These are phyloP conservation scores for Oropetium thomaeum DNA, from an alignment of 176 grass and related monocot genomes.

Conservation along the genomic window DNA sequence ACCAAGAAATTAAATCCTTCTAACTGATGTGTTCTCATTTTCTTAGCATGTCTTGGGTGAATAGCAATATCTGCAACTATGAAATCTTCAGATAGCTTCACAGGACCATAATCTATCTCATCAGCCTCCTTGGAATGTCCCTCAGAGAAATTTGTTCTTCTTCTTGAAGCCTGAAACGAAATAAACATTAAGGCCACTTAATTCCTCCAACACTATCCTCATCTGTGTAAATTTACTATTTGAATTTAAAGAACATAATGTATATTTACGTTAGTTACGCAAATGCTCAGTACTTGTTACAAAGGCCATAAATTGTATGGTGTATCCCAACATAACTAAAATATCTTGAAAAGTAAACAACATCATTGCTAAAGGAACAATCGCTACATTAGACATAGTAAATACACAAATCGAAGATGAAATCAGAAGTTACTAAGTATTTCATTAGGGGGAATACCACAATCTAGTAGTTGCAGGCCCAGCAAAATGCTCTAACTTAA, in stretches of 20 bases:
- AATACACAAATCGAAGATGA: background rate
- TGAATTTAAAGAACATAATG: constrained; percentile 17
- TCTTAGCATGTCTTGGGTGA: constrained; percentile 81
- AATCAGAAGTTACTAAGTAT: background rate
- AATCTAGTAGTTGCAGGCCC: background rate
- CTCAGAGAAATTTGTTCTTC: constrained; percentile 44
- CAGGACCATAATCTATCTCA: constrained; percentile 39
- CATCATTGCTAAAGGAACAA: background rate
- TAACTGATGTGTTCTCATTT: constrained; percentile 84
- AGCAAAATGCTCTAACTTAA: background rate
- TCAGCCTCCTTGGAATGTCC: constrained; percentile 49
- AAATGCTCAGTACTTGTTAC: background rate
- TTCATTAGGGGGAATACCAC: background rate
- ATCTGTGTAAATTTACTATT: background rate
- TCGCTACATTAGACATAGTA: background rate
- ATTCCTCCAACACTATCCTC: constrained; percentile 15
- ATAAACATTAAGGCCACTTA: constrained; percentile 21
- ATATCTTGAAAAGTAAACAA: constrained; percentile 1
- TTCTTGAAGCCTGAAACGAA: constrained; percentile 62
- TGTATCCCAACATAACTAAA: background rate
- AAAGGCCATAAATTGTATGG: background rate
- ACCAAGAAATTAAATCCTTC: constrained; percentile 95
- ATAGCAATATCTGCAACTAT: constrained; percentile 61
- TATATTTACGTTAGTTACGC: background rate
- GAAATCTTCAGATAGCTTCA: constrained; percentile 69